phyloP scores from a whole-genome alignment of 2,329 filamentous ascomycete genomes.

The Colletotrichum lupini region DNA sequence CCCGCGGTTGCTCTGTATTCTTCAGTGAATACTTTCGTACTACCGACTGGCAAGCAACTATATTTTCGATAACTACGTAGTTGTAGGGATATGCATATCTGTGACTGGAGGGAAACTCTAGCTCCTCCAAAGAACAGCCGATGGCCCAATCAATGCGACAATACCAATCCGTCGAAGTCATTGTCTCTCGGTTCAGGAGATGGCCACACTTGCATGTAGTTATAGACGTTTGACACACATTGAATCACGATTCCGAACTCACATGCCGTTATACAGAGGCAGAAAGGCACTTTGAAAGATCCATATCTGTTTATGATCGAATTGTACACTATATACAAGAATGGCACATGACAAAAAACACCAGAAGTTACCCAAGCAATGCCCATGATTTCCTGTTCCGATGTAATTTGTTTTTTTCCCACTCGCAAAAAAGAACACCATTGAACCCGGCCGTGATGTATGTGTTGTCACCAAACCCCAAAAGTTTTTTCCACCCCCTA shows the following conservation, averaged over 20 bases:
- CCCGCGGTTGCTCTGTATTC: neutral
- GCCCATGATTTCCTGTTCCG: conserved; percentile 5
- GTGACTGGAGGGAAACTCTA: too few relatives aligned
- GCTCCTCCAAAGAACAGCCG: too few relatives aligned
- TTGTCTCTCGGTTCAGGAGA: too few relatives aligned
- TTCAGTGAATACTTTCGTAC: neutral
- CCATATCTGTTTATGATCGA: neutral
- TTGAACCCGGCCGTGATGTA: conserved; percentile 2
- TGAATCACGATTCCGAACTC: too few relatives aligned
- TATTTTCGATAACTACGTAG: too few relatives aligned
- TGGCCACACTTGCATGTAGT: too few relatives aligned
- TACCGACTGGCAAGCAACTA: too few relatives aligned
- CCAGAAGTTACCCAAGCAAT: conserved; percentile 9
- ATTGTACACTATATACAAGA: conserved; percentile 31
- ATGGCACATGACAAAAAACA: conserved; percentile 8
- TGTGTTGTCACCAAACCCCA: conserved; percentile 7
- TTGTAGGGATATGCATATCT: too few relatives aligned
- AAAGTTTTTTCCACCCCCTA: neutral
- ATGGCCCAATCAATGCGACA: too few relatives aligned
- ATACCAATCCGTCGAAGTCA: too few relatives aligned
- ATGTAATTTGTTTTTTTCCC: conserved; percentile 2
- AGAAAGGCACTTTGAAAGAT: neutral
- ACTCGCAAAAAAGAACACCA: neutral
- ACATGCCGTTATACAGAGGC: neutral
- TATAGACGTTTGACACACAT: too few relatives aligned